Conservation (phyloP, 768 basidiomycete species). For the Pholiota microspora region DNA sequence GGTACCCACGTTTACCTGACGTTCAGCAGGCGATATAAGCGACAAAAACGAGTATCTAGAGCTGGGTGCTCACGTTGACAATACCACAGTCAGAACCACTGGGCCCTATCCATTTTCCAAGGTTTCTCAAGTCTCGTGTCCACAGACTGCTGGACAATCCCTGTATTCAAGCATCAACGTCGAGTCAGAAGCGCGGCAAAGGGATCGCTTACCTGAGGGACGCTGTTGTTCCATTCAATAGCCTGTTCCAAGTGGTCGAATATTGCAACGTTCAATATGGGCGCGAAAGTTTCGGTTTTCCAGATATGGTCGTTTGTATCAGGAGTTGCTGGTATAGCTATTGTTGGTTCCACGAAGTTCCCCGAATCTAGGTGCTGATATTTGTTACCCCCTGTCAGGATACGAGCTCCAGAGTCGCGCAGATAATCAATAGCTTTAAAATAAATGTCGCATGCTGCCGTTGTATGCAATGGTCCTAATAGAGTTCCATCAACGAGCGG, state of each 20-base stretch:
- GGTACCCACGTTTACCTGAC: constrained; percentile 56
- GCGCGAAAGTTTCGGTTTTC: constrained; percentile 84
- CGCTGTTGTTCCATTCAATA: constrained; percentile 87
- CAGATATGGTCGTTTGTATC: constrained; percentile 59
- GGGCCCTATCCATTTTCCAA: constrained; percentile 93
- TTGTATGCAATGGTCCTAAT: constrained; percentile 83
- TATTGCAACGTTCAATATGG: constrained; percentile 81
- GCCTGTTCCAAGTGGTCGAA: constrained; percentile 88
- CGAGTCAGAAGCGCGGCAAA: constrained; percentile 13
- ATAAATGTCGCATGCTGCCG: constrained; percentile 67
- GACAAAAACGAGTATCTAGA: constrained; percentile 11
- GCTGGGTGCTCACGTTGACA: constrained; percentile 64
- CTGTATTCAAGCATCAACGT: constrained; percentile 26
- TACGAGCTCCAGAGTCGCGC: constrained; percentile 64
- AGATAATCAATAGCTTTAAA: constrained; percentile 59
- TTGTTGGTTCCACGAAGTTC: constrained; percentile 88
- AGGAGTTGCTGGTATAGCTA: constrained; percentile 64
- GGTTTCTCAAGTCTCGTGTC: constrained; percentile 79
- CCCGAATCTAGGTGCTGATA: constrained; percentile 61
- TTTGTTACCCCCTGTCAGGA: constrained; percentile 68
- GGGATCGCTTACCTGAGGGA: constrained; percentile 57
- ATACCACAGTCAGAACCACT: constrained; percentile 89
- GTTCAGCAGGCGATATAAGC: constrained; percentile 16
- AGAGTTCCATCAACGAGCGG: constrained; percentile 74
- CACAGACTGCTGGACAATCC: constrained; percentile 91